phyloP scores from a whole-genome alignment of 345 rosid genomes.

The Citrus unshiu region DNA sequence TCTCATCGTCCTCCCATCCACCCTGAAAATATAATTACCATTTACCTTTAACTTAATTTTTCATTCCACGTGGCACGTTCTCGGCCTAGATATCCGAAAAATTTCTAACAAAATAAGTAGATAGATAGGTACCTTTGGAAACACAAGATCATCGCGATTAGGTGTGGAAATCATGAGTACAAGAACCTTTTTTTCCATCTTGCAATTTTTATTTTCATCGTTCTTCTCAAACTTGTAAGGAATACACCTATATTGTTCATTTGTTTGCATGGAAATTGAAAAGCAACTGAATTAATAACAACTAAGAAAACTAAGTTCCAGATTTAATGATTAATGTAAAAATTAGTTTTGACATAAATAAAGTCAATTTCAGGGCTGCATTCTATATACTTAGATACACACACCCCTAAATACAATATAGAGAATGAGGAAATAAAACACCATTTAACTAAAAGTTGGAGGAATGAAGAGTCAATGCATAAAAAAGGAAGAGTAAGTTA shows the following conservation, averaged over 20 bases:
- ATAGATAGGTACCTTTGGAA: slow-evolving; percentile 39
- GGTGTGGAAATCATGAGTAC: slow-evolving; percentile 62
- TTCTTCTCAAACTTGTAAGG: slow-evolving; percentile 35
- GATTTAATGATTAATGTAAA: neutral
- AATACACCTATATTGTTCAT: slow-evolving; percentile 33
- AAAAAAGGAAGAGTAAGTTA: too few relatives aligned
- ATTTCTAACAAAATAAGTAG: neutral
- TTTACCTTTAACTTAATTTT: neutral
- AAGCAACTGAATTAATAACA: neutral
- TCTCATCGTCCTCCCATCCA: slow-evolving; percentile 47
- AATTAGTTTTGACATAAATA: neutral
- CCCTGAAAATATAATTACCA: slow-evolving; percentile 22
- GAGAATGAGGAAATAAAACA: too few relatives aligned
- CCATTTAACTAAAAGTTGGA: neutral
- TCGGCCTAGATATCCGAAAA: neutral
- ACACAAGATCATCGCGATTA: slow-evolving; percentile 48
- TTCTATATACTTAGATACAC: neutral
- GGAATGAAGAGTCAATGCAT: neutral
- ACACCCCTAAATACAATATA: too few relatives aligned
- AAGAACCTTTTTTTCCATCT: slow-evolving; percentile 20
- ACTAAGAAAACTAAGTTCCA: too few relatives aligned
- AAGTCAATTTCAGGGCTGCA: neutral
- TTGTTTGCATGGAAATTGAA: neutral
- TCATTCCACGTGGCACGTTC: too few relatives aligned
- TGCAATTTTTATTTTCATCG: slow-evolving; percentile 10